Conservation (phyloP, 2,329 filamentous ascomycete species). For the Rachicladosporium sp. region DNA sequence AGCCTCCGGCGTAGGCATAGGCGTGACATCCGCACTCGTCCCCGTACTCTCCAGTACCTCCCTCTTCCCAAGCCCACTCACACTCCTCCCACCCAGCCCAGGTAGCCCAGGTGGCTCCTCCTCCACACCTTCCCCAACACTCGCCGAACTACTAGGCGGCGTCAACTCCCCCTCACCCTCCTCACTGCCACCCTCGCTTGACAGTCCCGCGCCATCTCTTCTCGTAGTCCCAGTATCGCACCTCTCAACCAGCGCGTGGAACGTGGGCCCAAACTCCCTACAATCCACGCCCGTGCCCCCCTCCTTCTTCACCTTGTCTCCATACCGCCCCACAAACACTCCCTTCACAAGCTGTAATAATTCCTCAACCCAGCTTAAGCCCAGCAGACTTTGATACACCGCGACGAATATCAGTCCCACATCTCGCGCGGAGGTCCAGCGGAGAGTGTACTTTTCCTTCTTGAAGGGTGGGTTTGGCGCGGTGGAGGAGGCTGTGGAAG, state of each 20-base stretch:
- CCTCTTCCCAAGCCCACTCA: no score
- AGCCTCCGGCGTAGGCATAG: constrained; percentile 56
- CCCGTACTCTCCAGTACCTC: constrained; percentile 22
- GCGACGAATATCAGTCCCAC: constrained; percentile 92
- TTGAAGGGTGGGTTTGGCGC: constrained; percentile 62
- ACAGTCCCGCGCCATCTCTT: constrained; percentile 2
- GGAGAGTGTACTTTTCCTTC: constrained; percentile 86
- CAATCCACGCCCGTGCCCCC: constrained; percentile 70
- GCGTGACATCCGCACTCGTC: constrained; percentile 56
- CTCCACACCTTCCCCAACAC: constrained; percentile 35
- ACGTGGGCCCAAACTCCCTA: constrained; percentile 75
- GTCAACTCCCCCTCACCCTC: constrained; percentile 35
- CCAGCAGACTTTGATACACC: constrained; percentile 89
- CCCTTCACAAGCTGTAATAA: constrained; percentile 89
- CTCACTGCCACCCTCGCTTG: constrained; percentile 19
- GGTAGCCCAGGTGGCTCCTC: constrained; percentile 43
- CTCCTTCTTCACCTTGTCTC: constrained; percentile 69
- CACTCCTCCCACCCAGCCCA: constrained; percentile 8
- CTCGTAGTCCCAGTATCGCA: constrained; percentile 44
- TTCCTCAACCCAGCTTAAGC: constrained; percentile 94
- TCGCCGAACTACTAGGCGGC: constrained; percentile 37
- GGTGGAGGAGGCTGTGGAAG: no score
- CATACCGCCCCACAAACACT: constrained; percentile 83
- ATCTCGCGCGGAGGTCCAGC: constrained; percentile 89
- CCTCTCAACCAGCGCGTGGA: constrained; percentile 81